Base-by-base conservation (phyloP, 2,329 filamentous ascomycete genomes). In the Trichocomaceae sp. region DNA sequence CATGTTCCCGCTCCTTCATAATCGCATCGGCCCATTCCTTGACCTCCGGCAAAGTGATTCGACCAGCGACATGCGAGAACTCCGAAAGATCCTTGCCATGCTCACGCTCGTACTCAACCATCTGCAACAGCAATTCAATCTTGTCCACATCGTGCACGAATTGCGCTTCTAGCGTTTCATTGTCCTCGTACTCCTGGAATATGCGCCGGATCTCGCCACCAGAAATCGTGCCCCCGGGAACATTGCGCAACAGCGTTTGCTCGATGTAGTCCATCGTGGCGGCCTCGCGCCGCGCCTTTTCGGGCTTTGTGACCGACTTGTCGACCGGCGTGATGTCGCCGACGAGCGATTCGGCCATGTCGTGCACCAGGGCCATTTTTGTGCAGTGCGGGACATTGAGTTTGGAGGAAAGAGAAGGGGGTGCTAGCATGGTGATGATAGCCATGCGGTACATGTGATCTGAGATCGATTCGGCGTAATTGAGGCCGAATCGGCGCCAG, bases 401-500 rank as follows among this genome's bases (percentile, higher is more conserved):
- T 39, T 81, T 81, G 0, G 83, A 74, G 2, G 84, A 79, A 10
- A 96, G 82, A 1, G 86, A 75, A 0, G 88, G 79, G 1, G 93
- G 92, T 2, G 90, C 90, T 61, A 96, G 83, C 85, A 99, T 88
- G 60, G 89, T 90, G 71, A 99, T 90, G 62, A 99, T 82, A 49
- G 91, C 90, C 93, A 99, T 99, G 74, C 93, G 90, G 75, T 97
- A 99, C 93, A 99, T 99, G 79, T 99, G 93, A 75, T 99, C 93
- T 52, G 89, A 82, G 67, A 99, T 96, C 1, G 90, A 95, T 73
- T 99, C 93, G 69, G 89, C 87, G 56, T 62, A 61, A 55, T 70
- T 62, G 62, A 99, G 90, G 39, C 84, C 84, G 69, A 96, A 96
- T 37, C 93, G 83, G 54, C 88, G 83, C 93, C 93, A 99, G 61